Evolutionary conservation across 2,329 filamentous ascomycete genomes (phyloP), one percentile per base, ranked within the genome.

Genomic region (Beauveria sp.): DNA sequence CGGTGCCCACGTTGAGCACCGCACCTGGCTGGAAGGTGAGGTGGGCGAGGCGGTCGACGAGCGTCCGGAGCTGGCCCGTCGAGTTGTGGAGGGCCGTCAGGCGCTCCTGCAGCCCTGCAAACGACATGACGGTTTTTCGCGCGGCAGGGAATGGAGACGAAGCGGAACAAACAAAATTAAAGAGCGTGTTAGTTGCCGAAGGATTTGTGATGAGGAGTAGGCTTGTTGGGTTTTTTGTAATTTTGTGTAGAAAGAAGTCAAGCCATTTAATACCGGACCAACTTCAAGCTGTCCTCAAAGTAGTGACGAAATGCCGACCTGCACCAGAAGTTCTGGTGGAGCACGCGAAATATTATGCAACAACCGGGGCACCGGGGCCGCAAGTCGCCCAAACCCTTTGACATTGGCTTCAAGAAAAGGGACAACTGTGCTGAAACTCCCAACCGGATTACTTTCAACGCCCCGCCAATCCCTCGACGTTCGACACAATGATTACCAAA

Each of bases 401-500:
- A 5, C 31, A 34, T 34, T 34, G 31, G 31, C 31, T 34, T 34
- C 31, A n/a, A 20, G 18, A 52, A 16, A 40, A 52, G 31, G 16
- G 48, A 26, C 48, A 14, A 14, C 10, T 9, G 28, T 31, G 28
- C 8, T 31, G 2, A 31, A 31, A 34, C 31, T 14, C 12, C 31
- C 31, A 34, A 5, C 12, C 31, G 12, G 31, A 34, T 34, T 14
- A 3, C 31, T 14, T 34, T 34, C 31, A 14, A 34, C 31, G 31
- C 31, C 31, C 31, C 31, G 12, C 31, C 31, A 14, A 34, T 34
- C 10, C 31, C 12, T 14, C 14, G 22, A 49, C 22, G 18, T 12
- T 20, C 12, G 40, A 63, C 72, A 80, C 74, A 57, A 95, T 95
- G 91, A 90, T 95, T 64, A 93, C 90, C 63, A 87, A 88, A 73